A percentile compares a stretch with the other conserved stretches of the same genome.
Conservation (phyloP, 306 rosid species). For the Cercis canadensis region DNA sequence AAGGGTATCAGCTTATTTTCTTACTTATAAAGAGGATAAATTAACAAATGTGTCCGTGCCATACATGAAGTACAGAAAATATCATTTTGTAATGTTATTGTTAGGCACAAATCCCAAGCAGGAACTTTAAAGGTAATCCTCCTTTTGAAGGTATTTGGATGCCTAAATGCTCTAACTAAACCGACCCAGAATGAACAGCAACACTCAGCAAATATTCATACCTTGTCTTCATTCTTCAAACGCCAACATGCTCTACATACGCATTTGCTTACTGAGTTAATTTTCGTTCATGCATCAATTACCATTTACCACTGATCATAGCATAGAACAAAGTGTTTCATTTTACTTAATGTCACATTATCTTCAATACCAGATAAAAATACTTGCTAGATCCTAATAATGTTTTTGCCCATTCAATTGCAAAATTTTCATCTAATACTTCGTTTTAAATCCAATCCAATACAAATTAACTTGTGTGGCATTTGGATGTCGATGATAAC, state of each 20-base stretch:
- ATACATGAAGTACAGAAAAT: constrained; percentile 17
- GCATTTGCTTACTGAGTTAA: not conserved
- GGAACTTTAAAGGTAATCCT: too few species aligned
- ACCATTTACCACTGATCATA: too few species aligned
- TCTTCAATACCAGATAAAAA: not conserved
- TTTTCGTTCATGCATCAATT: not conserved
- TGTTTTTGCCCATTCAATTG: too few species aligned
- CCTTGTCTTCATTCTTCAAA: not conserved
- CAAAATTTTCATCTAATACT: too few species aligned
- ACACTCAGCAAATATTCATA: not conserved
- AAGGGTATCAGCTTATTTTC: not conserved
- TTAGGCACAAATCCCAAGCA: not conserved
- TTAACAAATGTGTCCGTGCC: not conserved
- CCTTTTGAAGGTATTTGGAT: too few species aligned
- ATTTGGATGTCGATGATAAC: not conserved
- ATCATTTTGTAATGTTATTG: not conserved
- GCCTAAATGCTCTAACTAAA: too few species aligned
- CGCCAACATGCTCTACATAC: not conserved
- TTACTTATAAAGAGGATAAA: not conserved
- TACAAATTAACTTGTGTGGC: too few species aligned
- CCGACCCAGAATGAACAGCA: not conserved
- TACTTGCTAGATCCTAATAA: not conserved
- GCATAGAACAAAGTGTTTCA: not conserved
- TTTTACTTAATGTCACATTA: not conserved
- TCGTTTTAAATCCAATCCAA: too few species aligned